A percentile compares a stretch with the other conserved stretches of the same genome.
Evolutionary conservation across 2,329 filamentous ascomycete genomes (phyloP).

Genomic region (Cordyceps fumosorosea): DNA sequence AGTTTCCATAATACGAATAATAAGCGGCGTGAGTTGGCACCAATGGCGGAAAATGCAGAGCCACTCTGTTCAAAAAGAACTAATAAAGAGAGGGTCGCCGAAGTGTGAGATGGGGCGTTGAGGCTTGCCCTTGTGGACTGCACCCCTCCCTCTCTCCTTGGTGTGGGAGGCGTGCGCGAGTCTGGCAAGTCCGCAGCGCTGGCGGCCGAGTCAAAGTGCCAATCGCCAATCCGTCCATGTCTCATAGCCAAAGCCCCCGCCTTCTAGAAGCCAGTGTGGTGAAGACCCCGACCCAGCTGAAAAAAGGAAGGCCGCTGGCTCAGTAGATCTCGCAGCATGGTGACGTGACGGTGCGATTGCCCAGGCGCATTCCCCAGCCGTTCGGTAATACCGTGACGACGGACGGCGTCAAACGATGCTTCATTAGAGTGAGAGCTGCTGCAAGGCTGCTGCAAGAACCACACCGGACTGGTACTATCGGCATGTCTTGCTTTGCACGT

Average conservation of each 20-base stretch:
- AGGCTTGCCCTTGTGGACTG: constrained; percentile 2
- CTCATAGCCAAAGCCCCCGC: constrained; percentile 2
- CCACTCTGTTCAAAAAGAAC: constrained; percentile 8
- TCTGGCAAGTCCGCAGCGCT: not conserved
- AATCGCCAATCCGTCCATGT: constrained; percentile 1
- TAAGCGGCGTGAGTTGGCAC: constrained; percentile 4
- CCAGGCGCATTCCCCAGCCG: not conserved
- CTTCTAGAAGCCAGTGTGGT: constrained; percentile 12
- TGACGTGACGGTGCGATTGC: constrained; percentile 6
- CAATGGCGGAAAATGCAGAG: constrained; percentile 7
- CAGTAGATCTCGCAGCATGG: constrained; percentile 2
- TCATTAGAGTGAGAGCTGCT: not conserved
- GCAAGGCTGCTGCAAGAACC: constrained; percentile 3
- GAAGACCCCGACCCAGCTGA: constrained; percentile 13
- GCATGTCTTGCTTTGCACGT: not conserved
- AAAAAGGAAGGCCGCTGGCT: not conserved
- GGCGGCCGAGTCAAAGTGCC: not conserved
- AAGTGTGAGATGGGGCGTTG: constrained; percentile 9
- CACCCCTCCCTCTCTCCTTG: not conserved
- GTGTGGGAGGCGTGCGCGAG: not conserved
- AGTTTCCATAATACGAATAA: constrained; percentile 1
- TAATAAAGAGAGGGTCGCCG: constrained; percentile 9
- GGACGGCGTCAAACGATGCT: not conserved
- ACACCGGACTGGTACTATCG: not conserved
- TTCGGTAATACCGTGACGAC: not conserved